Evolutionary conservation across 257 asterid species (phyloP).

Genomic region (Prunella vulgaris): DNA sequence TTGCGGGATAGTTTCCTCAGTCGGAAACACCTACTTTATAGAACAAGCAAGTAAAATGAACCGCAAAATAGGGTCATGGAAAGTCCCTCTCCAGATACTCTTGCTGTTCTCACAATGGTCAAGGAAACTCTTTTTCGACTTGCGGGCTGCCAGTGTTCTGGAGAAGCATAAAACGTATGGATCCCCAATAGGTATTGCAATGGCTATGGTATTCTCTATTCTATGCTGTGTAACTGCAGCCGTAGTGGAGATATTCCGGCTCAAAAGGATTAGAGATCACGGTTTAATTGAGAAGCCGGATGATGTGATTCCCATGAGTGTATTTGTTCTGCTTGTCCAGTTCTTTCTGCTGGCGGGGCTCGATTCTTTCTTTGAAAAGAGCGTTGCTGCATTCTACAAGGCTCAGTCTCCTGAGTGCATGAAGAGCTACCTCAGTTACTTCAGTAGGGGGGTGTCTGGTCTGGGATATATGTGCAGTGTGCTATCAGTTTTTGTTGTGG

Average conservation of each 20-base stretch:
- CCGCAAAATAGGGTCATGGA: conserved; percentile 42
- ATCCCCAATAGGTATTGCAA: conserved; percentile 34
- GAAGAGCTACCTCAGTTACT: conserved; percentile 19
- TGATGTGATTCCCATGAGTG: conserved; percentile 22
- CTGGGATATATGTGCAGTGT: conserved; percentile 42
- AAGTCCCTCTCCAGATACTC: conserved; percentile 37
- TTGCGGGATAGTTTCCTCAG: conserved; percentile 42
- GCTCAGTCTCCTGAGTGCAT: conserved; percentile 28
- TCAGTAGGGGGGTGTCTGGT: conserved; percentile 35
- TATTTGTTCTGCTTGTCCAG: conserved; percentile 39
- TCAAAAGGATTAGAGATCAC: conserved; percentile 18
- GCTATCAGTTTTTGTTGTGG: conserved; percentile 31
- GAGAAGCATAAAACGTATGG: not conserved
- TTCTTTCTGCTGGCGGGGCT: conserved; percentile 41
- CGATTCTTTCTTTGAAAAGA: conserved; percentile 30
- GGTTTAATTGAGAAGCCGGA: conserved; percentile 23
- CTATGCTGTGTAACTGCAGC: conserved; percentile 38
- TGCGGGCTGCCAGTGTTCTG: not conserved
- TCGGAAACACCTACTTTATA: conserved; percentile 51
- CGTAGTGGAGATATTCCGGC: conserved; percentile 17
- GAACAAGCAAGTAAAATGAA: conserved; percentile 57
- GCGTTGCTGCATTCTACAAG: conserved; percentile 20
- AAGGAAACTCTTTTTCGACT: not conserved
- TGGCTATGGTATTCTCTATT: conserved; percentile 34
- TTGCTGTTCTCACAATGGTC: conserved; percentile 22